Percentiles rank a stretch among this genome's conserved stretches.
Evolutionary conservation across 2,329 filamentous ascomycete species (phyloP).

Genomic region (Scorias spongiosa): DNA sequence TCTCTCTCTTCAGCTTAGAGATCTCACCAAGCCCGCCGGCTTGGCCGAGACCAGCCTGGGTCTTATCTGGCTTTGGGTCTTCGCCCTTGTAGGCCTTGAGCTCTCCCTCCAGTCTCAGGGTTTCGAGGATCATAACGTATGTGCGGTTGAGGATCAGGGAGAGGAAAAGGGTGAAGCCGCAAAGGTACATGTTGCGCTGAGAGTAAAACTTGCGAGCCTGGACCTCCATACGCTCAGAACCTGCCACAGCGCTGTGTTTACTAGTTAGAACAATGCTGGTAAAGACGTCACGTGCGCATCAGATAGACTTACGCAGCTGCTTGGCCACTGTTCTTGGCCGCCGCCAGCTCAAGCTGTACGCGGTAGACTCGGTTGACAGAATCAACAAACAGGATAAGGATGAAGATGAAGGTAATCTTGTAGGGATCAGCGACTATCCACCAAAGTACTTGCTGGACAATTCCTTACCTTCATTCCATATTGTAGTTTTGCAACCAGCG

Average conservation of each 20-base stretch:
- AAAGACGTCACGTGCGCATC: too few relatives aligned
- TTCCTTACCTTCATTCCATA: conserved; percentile 72
- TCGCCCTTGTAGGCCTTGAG: conserved; percentile 64
- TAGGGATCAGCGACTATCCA: neutral
- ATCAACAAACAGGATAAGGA: conserved; percentile 93
- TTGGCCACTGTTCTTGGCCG: conserved; percentile 45
- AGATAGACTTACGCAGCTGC: conserved; percentile 31
- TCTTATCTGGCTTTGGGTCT: conserved; percentile 36
- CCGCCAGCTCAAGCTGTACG: conserved; percentile 74
- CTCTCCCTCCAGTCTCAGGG: conserved; percentile 82
- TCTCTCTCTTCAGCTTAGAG: conserved; percentile 47
- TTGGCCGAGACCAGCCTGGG: conserved; percentile 58
- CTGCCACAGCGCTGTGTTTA: conserved; percentile 46
- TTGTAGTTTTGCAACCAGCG: conserved; percentile 75
- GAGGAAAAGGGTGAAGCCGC: conserved; percentile 96
- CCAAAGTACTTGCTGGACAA: neutral
- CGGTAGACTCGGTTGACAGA: conserved; percentile 93
- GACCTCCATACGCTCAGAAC: conserved; percentile 91
- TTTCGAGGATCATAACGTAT: conserved; percentile 91
- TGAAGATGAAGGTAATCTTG: conserved; percentile 95
- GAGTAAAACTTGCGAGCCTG: conserved; percentile 99
- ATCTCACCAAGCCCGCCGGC: conserved; percentile 66
- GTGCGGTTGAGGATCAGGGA: conserved; percentile 98
- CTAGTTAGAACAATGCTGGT: conserved; percentile 5
- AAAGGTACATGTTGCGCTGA: conserved; percentile 99